Conservation (phyloP, 768 basidiomycete genomes). For the Suillus alpinus region DNA sequence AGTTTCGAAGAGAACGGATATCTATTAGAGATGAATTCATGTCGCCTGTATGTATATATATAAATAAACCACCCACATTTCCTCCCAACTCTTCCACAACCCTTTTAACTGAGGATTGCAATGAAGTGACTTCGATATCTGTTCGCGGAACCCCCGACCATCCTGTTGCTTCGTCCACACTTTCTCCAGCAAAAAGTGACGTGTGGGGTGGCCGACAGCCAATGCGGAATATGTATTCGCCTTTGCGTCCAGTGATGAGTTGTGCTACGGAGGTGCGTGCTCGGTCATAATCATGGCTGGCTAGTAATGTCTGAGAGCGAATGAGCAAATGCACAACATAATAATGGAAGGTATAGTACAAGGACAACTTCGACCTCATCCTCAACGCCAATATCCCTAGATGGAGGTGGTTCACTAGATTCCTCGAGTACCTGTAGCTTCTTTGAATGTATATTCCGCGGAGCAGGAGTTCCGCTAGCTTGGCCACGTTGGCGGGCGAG, state of each 20-base stretch:
- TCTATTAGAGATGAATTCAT: slow-evolving; percentile 33
- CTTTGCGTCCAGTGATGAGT: slow-evolving; percentile 62
- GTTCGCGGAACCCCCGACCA: slow-evolving; percentile 56
- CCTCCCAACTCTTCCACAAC: slow-evolving; percentile 77
- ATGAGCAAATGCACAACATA: not conserved
- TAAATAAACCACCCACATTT: slow-evolving; percentile 46
- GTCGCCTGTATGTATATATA: not conserved
- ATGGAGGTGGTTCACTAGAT: not conserved
- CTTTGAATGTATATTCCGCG: slow-evolving; percentile 12
- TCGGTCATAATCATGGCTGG: slow-evolving; percentile 41
- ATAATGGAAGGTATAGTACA: not conserved
- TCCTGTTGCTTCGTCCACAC: slow-evolving; percentile 40
- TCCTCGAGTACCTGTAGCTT: not conserved
- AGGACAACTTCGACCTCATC: slow-evolving; percentile 4
- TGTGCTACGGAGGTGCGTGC: slow-evolving; percentile 66
- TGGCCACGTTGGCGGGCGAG: slow-evolving; percentile 54
- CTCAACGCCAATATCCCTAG: slow-evolving; percentile 36
- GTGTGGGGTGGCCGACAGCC: slow-evolving; percentile 62
- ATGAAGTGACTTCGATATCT: slow-evolving; percentile 46
- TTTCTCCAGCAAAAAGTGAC: slow-evolving; percentile 53
- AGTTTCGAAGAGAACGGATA: slow-evolving; percentile 51
- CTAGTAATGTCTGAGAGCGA: slow-evolving; percentile 40
- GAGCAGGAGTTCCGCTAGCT: slow-evolving; percentile 6
- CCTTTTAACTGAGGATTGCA: slow-evolving; percentile 43
- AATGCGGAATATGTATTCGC: slow-evolving; percentile 75